Evolutionary conservation across 2,329 filamentous ascomycete species (phyloP).

Genomic region (Zymoseptoria ardabiliae): DNA sequence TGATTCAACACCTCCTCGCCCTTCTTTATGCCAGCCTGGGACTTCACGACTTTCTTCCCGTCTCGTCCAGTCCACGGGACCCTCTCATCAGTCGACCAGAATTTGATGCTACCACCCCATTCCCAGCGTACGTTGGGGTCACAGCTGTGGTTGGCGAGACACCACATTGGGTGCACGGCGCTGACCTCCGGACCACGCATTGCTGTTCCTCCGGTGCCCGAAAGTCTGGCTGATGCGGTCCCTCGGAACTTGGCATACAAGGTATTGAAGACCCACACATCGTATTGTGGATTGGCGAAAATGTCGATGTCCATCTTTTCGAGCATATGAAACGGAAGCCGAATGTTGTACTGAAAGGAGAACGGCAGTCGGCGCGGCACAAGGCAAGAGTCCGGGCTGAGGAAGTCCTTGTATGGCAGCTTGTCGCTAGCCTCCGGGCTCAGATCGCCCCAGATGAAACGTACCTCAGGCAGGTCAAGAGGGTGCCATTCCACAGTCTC

Average conservation of each 20-base stretch:
- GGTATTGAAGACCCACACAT: conserved; percentile 82
- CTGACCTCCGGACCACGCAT: conserved; percentile 84
- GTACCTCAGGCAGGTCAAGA: conserved; percentile 52
- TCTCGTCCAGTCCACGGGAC: conserved; percentile 42
- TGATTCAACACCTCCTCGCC: conserved; percentile 88
- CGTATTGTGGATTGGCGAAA: conserved; percentile 53
- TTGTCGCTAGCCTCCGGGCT: conserved; percentile 4
- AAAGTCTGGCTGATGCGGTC: conserved; percentile 80
- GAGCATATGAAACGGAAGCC: conserved; percentile 66
- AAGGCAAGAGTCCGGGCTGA: conserved; percentile 11
- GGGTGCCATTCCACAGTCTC: conserved; percentile 52
- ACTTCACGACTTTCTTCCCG: conserved; percentile 20
- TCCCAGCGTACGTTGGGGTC: conserved; percentile 94
- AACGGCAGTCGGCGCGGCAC: conserved; percentile 61
- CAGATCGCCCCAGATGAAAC: conserved; percentile 62
- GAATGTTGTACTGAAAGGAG: conserved; percentile 68
- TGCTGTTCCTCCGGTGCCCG: conserved; percentile 39
- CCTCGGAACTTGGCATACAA: conserved; percentile 89
- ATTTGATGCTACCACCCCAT: conserved; percentile 72
- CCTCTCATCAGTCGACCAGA: conserved; percentile 55
- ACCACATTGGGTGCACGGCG: conserved; percentile 93
- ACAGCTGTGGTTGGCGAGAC: conserved; percentile 91
- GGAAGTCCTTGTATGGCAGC: conserved; percentile 8
- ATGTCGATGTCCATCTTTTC: conserved; percentile 81
- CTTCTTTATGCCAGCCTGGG: conserved; percentile 53